Evolutionary conservation across 805 yeast species (phyloP), one percentile per base, ranked within the genome.

Genomic region (Jamesozyma spencerorum): DNA sequence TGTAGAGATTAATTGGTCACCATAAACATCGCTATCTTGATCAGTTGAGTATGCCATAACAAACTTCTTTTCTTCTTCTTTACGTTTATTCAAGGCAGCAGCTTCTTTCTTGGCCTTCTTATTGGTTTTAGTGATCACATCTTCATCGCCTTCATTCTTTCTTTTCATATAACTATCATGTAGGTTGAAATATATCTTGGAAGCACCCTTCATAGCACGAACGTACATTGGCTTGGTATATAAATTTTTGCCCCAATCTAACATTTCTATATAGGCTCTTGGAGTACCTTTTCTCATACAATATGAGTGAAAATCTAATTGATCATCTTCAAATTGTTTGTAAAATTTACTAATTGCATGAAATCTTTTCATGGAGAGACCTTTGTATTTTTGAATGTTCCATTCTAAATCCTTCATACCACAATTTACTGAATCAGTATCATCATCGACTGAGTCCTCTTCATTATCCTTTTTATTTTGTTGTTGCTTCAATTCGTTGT

Each of bases 281-380:
- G 90, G 80, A 5, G 97, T 85, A 18, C 97, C 97, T 51, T 82
- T 78, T 63, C 96, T 76, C 71, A 85, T 75, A 57, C 94, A 83
- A 60, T 85, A 92, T 35, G 84, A 80, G 59, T 92, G 97, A 79
- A 90, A 92, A 60, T 92, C 99, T 47, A 82, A 72, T 65, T 92
- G 97, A 57, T 92, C 98, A 46, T 75, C 75, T 55, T 69, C 74
- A 63, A 78, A 87, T 39, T 77, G 82, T 34, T 76, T 71, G 62
- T 78, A 87, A 24, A 83, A 74, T 44, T 77, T 76, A 37, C 77
- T 66, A 35, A 87, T 70, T 2, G 85, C 79, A 32, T 66, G 60
- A 57, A 72, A 85, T 53, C 97, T 74, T 63, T 92, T 92, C 47
- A 87, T 64, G 0, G 97, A 77, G 48, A 92, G 63, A 0, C 94